These are phyloP conservation scores for Trichoderma arundinaceum DNA, from an alignment of 2,329 filamentous ascomycete species.

Conservation along the genomic window DNA sequence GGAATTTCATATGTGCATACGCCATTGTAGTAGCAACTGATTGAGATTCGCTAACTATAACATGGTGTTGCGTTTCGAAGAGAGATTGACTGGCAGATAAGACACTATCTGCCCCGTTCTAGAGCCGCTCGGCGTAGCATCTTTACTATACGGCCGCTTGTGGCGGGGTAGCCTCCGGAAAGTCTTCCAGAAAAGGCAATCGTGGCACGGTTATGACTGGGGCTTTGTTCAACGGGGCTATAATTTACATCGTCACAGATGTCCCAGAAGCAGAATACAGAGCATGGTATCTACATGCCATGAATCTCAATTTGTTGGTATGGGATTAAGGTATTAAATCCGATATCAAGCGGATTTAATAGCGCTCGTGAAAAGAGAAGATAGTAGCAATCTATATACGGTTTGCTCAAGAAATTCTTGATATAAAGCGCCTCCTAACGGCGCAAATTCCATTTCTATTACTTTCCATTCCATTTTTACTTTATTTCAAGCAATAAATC, in stretches of 20 bases:
- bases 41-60: too few species aligned
- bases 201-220: neutral
- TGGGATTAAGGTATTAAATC: slow-evolving; percentile 4
- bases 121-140: neutral
- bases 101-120: neutral
- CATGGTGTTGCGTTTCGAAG: too few species aligned
- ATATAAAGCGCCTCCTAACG: neutral
- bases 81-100: too few species aligned
- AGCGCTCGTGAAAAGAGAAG: neutral
- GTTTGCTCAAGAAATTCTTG: neutral
- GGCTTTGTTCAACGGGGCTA: too few species aligned
- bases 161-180: slow-evolving; percentile 21
- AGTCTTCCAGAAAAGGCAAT: slow-evolving; percentile 15
- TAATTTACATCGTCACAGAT: neutral
- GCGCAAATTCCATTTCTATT: too few species aligned
- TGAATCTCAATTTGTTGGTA: neutral
- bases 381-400: neutral
- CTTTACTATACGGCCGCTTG: neutral
- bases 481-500: neutral
- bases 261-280: neutral
- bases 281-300: neutral
- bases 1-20: too few species aligned
- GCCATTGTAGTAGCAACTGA: too few species aligned
- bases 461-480: neutral
- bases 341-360: neutral